Conservation (phyloP, 2,329 filamentous ascomycete genomes). For the Aspergillus sp. region DNA sequence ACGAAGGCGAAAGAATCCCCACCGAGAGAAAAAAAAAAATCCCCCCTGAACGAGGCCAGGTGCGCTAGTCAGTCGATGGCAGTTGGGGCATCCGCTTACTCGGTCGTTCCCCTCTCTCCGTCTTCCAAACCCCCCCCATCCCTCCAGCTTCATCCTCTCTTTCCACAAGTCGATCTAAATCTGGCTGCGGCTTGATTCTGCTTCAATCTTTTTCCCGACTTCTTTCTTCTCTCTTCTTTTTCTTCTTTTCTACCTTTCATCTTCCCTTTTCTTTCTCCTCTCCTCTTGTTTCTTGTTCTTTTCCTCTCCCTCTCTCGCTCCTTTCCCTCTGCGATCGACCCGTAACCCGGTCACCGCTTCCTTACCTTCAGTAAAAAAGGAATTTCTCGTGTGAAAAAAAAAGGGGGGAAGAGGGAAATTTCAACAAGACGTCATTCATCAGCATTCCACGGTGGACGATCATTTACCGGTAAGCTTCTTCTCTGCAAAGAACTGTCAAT, state of each 20-base stretch:
- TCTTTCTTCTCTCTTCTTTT: slow-evolving; percentile 17
- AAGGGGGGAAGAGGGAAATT: slow-evolving; percentile 9
- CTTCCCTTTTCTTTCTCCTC: slow-evolving; percentile 4
- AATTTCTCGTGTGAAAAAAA: slow-evolving; percentile 17
- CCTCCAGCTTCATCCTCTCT: slow-evolving; percentile 21
- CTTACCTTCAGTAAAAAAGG: slow-evolving; percentile 7
- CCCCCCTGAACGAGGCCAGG: not conserved
- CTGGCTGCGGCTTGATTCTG: slow-evolving; percentile 6
- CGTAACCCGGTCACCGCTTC: slow-evolving; percentile 8
- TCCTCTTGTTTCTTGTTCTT: not conserved
- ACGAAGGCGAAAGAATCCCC: not conserved
- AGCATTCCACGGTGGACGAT: slow-evolving; percentile 13
- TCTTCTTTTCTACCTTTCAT: slow-evolving; percentile 10
- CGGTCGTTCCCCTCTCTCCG: slow-evolving; percentile 19
- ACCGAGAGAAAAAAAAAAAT: not conserved
- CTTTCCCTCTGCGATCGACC: not conserved
- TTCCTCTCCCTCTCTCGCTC: not conserved
- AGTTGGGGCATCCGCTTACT: slow-evolving; percentile 25
- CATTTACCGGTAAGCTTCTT: slow-evolving; percentile 15
- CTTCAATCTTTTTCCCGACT: slow-evolving; percentile 3
- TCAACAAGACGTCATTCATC: slow-evolving; percentile 16
- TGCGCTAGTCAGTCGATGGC: slow-evolving; percentile 11
- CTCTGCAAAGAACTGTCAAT: not conserved
- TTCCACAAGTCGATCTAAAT: slow-evolving; percentile 9
- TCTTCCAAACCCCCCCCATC: slow-evolving; percentile 12